A percentile compares a stretch with the other conserved stretches of the same genome.
Evolutionary conservation across 805 yeast genomes (phyloP).

Genomic region (Kurtzmaniella cleridarum): DNA sequence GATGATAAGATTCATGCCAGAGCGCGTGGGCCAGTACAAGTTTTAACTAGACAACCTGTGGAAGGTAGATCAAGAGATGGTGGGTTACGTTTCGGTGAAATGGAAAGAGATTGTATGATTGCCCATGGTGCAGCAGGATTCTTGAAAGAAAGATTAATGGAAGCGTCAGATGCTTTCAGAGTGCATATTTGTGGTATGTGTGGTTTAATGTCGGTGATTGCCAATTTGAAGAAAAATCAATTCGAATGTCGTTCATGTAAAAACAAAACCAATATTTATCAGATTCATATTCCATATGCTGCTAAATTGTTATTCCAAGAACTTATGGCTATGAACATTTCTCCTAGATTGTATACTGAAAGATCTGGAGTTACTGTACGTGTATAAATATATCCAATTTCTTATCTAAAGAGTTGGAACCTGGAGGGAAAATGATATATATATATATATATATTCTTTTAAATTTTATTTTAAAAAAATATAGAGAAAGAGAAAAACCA

Average conservation of each 20-base stretch:
- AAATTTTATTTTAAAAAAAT: not conserved
- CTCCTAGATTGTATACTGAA: constrained; percentile 96
- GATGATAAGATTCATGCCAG: constrained; percentile 99
- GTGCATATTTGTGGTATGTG: constrained; percentile 98
- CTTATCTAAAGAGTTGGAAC: too few species aligned
- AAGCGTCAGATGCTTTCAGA: constrained; percentile 97
- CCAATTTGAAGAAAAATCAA: constrained; percentile 94
- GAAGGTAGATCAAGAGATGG: constrained; percentile 99
- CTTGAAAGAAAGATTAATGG: constrained; percentile 96
- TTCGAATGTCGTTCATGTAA: constrained; percentile 98
- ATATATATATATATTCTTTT: constrained; percentile 1
- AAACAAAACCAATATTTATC: constrained; percentile 96
- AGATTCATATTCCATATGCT: constrained; percentile 96
- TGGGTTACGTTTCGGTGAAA: constrained; percentile 98
- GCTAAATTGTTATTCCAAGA: constrained; percentile 98
- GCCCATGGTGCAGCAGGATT: constrained; percentile 99
- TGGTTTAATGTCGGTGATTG: constrained; percentile 97
- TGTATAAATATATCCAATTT: constrained; percentile 10
- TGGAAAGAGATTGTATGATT: constrained; percentile 99
- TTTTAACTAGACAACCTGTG: constrained; percentile 95
- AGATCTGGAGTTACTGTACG: constrained; percentile 56
- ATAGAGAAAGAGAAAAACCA: not conserved
- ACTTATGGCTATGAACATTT: constrained; percentile 98
- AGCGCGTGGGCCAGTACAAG: constrained; percentile 98
- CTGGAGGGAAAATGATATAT: not conserved